Base-by-base conservation (phyloP, 805 yeast genomes). In the Barnettozyma sucrosica region DNA sequence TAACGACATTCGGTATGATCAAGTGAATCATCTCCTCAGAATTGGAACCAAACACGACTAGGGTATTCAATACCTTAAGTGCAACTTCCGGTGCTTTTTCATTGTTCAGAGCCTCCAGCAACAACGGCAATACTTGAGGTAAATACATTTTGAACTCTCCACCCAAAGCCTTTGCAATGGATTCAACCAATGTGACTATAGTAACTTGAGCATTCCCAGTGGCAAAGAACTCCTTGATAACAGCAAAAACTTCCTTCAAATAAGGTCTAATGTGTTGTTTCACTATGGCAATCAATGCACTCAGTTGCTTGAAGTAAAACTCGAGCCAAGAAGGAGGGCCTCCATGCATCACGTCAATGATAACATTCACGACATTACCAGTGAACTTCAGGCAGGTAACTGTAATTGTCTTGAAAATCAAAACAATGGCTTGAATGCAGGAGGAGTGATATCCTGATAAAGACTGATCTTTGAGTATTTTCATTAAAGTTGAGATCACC, bases 391-490 rank as follows among this genome's bases (percentile, higher is more conserved):
- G 93, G 65, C 97, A 90, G 47, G 92, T 80, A 48, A 86, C 71
- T 0, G 97, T 96, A 51, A 93, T 71, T 1, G 95, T 84, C 63
- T 86, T 89, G 71, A 90, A 90, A 41, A 93, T 90, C 56, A 85
- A 83, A 78, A 89, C 85, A 38, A 93, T 84, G 0, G 98, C 95
- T 57, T 90, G 97, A n/a, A 90, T 87, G 24, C 89, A 96, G 18
- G 88, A 83, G 3, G 90, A 85, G 62, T 93, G 98, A 61, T 90
- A 96, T 0, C 85, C 72, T 9, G 88, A 82, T 48, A 92, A 71
- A 0, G 97, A 87, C 0, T 86, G 79, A 64, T 93, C 99, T 54
- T 84, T 83, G 38, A 93, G 67, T 18, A 93, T 84, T 51, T 83
- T 87, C 80, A 90, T 77, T 51, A 93, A 68, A 7, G 90, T 87